phyloP scores from a whole-genome alignment of 2,329 filamentous ascomycete genomes.

The Aplosporella prunicola region DNA sequence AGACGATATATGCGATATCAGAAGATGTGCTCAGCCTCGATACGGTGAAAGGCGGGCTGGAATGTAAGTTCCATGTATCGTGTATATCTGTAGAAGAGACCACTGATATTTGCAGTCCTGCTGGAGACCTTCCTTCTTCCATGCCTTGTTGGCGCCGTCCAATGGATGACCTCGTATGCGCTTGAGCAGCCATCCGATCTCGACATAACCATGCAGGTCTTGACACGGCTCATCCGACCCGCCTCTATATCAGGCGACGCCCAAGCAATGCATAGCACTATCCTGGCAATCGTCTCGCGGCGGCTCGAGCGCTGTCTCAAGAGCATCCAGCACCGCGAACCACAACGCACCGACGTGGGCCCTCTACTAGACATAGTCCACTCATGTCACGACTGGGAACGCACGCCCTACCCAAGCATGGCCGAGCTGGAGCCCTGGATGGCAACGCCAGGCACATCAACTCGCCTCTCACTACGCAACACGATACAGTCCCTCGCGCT shows the following conservation, averaged over 20 bases:
- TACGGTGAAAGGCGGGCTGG: constrained; percentile 62
- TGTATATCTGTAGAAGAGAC: background rate
- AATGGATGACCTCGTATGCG: constrained; percentile 61
- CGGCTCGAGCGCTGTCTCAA: constrained; percentile 59
- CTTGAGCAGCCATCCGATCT: constrained; percentile 57
- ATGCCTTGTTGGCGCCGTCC: constrained; percentile 62
- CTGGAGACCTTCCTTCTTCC: constrained; percentile 75
- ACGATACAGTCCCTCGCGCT: constrained; percentile 54
- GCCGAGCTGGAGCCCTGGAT: constrained; percentile 63
- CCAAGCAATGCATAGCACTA: constrained; percentile 58
- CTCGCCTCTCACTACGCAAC: constrained; percentile 49
- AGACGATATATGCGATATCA: constrained; percentile 63
- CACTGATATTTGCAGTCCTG: constrained; percentile 45
- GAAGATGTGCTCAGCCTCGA: constrained; percentile 57
- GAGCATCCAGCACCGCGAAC: constrained; percentile 56
- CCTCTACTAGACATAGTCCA: constrained; percentile 58
- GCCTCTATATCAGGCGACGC: constrained; percentile 64
- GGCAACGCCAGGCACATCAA: constrained; percentile 44
- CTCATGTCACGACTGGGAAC: constrained; percentile 47
- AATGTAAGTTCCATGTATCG: constrained; percentile 46
- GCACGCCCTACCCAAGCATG: constrained; percentile 53
- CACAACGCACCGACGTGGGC: constrained; percentile 59
- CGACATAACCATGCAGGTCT: constrained; percentile 59
- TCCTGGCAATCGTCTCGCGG: constrained; percentile 62
- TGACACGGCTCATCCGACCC: constrained; percentile 63